Base-by-base conservation (phyloP, 768 basidiomycete genomes). In the Mycena galericulata region DNA sequence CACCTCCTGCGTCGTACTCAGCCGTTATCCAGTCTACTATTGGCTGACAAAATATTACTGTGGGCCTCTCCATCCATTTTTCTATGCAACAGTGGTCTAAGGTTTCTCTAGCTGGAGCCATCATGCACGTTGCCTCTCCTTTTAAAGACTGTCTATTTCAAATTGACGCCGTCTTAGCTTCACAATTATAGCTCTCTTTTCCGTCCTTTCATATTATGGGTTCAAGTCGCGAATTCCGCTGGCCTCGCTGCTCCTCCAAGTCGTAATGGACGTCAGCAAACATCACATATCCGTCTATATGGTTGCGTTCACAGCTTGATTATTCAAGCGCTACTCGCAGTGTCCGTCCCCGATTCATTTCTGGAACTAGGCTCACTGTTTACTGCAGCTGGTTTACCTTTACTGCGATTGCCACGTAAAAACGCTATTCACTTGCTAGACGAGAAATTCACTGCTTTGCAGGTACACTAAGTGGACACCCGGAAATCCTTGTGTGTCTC, bases 181-280 rank as follows among this genome's bases (percentile, higher is more conserved):
- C 82, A 92, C 92, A 2, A 78, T 95, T 63, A 90, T 96, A 65
- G 92, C 94, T 1, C 68, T 95, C 30, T 76, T 96, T 60, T 94
- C 92, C 1, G 76, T 95, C 10, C 75, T 95, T 17, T 86, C 90
- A 29, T 95, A 95, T 81, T 93, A 84, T 71, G 93, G 89, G 22
- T 43, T 87, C 74, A 84, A 84, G 62, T 85, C 85, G 11, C 90
- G 93, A 32, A 95, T 96, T 57, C 94, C 93, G 0, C 82, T 96
- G 3, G 92, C 93, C 1, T 88, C 92, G 10, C 78, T 95, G 9
- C 85, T 95, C 3, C 85, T 96, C 4, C 93, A 95, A 78, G 89
- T 93, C 27, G 91, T 92, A 9, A 93, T 95, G 85, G 94, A 95
- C 71, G 86, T 95, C 24, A 87, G 92, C 45, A 95, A 94, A 73